A percentile compares a stretch with the other conserved stretches of the same genome.
These are phyloP conservation scores for Nannizzia gypsea DNA, from an alignment of 2,329 filamentous ascomycete species.

Conservation along the genomic window DNA sequence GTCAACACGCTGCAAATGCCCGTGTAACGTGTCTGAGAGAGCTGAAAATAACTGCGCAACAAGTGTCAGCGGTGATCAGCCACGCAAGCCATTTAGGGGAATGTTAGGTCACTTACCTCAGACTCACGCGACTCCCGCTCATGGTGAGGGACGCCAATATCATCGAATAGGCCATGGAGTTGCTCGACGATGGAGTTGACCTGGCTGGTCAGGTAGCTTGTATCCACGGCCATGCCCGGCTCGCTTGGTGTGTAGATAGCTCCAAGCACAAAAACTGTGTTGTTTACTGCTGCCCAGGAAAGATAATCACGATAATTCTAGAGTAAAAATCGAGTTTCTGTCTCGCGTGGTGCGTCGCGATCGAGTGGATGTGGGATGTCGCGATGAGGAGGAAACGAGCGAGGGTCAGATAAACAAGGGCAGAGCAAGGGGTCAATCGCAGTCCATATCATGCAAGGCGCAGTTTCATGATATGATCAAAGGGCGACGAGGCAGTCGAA, in stretches of 20 bases:
- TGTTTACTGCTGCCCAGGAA: neutral
- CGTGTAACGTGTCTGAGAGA: slow-evolving; percentile 81
- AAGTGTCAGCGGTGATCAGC: slow-evolving; percentile 1
- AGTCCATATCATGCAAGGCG: slow-evolving; percentile 8
- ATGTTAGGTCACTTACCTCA: slow-evolving; percentile 51
- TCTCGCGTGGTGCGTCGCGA: neutral
- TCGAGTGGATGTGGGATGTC: neutral
- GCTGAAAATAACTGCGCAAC: slow-evolving; percentile 66
- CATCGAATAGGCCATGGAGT: slow-evolving; percentile 88
- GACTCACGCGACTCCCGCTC: slow-evolving; percentile 82
- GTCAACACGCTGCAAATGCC: slow-evolving; percentile 73
- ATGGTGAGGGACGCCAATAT: slow-evolving; percentile 89
- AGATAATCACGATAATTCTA: too few relatives aligned
- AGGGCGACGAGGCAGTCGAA: neutral
- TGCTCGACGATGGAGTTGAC: slow-evolving; percentile 88
- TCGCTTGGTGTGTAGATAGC: neutral
- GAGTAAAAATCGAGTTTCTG: neutral
- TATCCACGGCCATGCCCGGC: slow-evolving; percentile 55
- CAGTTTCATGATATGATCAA: slow-evolving; percentile 9
- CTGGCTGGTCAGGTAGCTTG: slow-evolving; percentile 85
- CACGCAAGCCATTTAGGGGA: neutral
- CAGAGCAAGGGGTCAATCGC: slow-evolving; percentile 6
- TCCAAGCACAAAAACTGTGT: neutral
- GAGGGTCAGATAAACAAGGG: slow-evolving; percentile 3
- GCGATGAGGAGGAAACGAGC: neutral